A percentile compares a stretch with the other conserved stretches of the same genome.
Evolutionary conservation across 345 rosid genomes (phyloP).

Genomic region (Physaria fendleri): DNA sequence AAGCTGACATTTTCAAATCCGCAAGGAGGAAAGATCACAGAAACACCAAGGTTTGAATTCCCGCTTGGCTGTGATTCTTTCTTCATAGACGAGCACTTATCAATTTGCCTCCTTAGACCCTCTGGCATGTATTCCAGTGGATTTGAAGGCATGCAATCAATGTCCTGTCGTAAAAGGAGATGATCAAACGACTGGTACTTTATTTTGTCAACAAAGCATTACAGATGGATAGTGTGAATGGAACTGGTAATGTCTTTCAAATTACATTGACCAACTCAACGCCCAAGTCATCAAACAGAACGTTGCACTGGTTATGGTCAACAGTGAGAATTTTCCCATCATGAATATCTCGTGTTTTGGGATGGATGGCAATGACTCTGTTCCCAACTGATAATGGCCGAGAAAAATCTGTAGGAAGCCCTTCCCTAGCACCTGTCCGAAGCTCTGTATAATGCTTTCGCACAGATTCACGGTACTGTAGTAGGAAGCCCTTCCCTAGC

Average conservation of each 20-base stretch:
- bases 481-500: too few relatives aligned
- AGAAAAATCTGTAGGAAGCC: conserved; percentile 90
- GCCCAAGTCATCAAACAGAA: conserved; percentile 84
- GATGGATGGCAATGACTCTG: conserved; percentile 77
- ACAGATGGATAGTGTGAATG: not conserved
- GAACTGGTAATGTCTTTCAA: not conserved
- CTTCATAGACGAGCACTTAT: conserved; percentile 36
- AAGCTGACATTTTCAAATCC: conserved; percentile 37
- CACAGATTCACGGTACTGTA: conserved; percentile 85
- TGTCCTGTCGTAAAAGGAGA: conserved; percentile 49
- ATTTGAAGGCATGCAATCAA: conserved; percentile 95
- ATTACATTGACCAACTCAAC: conserved; percentile 88
- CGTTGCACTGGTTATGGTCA: conserved; percentile 70
- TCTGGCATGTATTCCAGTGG: conserved; percentile 88
- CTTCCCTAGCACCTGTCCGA: conserved; percentile 70
- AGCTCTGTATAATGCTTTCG: conserved; percentile 79
- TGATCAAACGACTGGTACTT: not conserved
- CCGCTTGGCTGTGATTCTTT: conserved; percentile 50
- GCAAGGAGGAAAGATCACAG: conserved; percentile 39
- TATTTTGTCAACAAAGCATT: conserved; percentile 1
- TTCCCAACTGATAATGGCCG: conserved; percentile 89
- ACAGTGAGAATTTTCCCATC: conserved; percentile 89
- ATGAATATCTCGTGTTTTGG: conserved; percentile 76
- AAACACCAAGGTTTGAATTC: conserved; percentile 38
- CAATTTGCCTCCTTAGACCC: conserved; percentile 57